Evolutionary conservation across 179 eudicot species (phyloP).

Genomic region (Silene vulgaris): DNA sequence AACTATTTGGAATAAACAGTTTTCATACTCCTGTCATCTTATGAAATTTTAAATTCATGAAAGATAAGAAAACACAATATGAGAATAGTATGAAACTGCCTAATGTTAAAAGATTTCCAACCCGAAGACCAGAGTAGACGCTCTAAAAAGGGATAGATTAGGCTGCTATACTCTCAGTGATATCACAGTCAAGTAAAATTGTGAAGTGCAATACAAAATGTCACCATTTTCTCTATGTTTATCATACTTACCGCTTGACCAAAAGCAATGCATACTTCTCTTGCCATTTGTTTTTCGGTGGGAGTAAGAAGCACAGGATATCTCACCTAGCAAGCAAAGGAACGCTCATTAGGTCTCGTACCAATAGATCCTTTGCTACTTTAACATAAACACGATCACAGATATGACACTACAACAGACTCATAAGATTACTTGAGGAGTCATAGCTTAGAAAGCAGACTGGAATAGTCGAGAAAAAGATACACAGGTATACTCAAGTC

Average conservation of each 20-base stretch:
- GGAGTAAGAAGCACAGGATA: conserved; percentile 99
- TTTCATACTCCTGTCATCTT: neutral
- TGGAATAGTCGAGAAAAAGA: neutral
- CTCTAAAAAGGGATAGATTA: too few relatives aligned
- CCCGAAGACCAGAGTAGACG: neutral
- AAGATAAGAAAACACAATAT: neutral
- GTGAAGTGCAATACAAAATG: neutral
- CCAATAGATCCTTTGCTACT: conserved; percentile 4
- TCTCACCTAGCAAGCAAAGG: conserved; percentile 58
- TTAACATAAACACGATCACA: conserved; percentile 1
- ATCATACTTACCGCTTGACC: conserved; percentile 44
- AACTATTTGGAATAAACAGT: neutral
- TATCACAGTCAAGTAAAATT: conserved; percentile 1
- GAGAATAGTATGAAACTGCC: neutral
- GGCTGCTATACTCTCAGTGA: neutral
- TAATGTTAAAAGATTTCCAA: neutral
- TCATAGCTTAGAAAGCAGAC: neutral
- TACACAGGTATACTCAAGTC: neutral
- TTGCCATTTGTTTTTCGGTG: conserved; percentile 87
- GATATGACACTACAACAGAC: neutral
- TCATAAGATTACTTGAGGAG: neutral
- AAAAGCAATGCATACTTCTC: conserved; percentile 95
- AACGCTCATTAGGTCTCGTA: neutral
- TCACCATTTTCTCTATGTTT: neutral
- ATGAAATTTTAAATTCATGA: neutral